Conservation (phyloP, 2,329 filamentous ascomycete species). For the Arthroderma sp. region DNA sequence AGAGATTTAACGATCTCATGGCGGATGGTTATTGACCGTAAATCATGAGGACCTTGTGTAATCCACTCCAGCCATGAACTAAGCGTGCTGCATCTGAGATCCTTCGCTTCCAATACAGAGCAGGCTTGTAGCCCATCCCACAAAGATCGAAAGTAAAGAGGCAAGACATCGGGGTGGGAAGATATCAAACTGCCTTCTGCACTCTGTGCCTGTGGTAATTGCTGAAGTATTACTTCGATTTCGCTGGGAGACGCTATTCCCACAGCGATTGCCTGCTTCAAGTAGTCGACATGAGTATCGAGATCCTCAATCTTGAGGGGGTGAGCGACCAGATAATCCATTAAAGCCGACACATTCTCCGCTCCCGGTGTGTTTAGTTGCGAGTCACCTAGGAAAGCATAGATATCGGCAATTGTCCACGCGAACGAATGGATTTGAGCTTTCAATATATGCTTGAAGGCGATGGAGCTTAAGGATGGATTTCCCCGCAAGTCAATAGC, state of each 20-base stretch:
- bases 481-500: slow-evolving; percentile 23
- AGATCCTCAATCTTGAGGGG: slow-evolving; percentile 12
- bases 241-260: slow-evolving; percentile 23
- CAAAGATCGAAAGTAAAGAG: slow-evolving; percentile 18
- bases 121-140: slow-evolving; percentile 27
- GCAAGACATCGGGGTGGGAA: slow-evolving; percentile 11
- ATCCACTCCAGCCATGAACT: slow-evolving; percentile 22
- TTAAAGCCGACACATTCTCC: slow-evolving; percentile 21
- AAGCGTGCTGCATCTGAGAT: slow-evolving; percentile 20
- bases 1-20: slow-evolving; percentile 17
- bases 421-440: slow-evolving; percentile 3
- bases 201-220: slow-evolving; percentile 14
- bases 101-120: slow-evolving; percentile 20
- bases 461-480: slow-evolving; percentile 22
- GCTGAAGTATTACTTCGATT: slow-evolving; percentile 20
- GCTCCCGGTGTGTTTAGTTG: slow-evolving; percentile 24
- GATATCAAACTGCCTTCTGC: slow-evolving; percentile 7
- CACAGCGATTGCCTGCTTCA: slow-evolving; percentile 21
- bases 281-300: slow-evolving; percentile 14
- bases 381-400: slow-evolving; percentile 24
- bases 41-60: slow-evolving; percentile 6
- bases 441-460: slow-evolving; percentile 21
- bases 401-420: slow-evolving; percentile 14
- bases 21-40: slow-evolving; percentile 14
- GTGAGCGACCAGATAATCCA: slow-evolving; percentile 16